Evolutionary conservation across 139 green algal species (phyloP).

Genomic region (Chlamydomonas incerta): DNA sequence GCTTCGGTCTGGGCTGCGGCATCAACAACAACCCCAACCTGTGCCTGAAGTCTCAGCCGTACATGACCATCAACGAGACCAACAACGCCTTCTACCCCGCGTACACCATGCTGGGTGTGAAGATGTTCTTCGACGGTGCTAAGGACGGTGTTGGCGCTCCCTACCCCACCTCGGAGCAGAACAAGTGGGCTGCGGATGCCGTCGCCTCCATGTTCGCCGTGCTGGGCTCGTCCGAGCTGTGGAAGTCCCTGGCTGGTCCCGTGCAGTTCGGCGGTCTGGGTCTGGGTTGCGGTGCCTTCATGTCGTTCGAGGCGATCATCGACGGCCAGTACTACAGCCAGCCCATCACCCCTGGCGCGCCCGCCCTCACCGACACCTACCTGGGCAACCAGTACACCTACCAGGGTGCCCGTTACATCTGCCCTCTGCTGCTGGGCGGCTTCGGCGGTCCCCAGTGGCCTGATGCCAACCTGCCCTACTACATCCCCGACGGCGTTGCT

Average conservation of each 20-base stretch:
- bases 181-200: background rate
- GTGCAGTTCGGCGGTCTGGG: background rate
- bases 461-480: background rate
- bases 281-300: constrained; percentile 9
- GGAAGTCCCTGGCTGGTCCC: background rate
- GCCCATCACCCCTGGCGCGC: no score
- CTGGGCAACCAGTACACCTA: background rate
- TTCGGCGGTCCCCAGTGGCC: background rate
- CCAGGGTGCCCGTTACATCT: constrained; percentile 21
- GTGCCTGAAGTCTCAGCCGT: background rate
- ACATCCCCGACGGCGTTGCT: background rate
- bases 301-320: constrained; percentile 8
- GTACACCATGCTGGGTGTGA: constrained; percentile 31
- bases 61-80: constrained; percentile 6
- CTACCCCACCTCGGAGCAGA: background rate
- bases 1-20: background rate
- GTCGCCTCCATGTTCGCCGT: background rate
- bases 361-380: no score
- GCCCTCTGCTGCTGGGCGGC: background rate
- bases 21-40: background rate
- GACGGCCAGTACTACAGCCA: background rate
- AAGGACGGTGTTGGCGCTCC: background rate
- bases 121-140: constrained; percentile 33
- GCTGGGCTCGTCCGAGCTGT: background rate
- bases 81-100: constrained; percentile 30